Conservation (phyloP, 768 basidiomycete species). For the Pholiota molesta region DNA sequence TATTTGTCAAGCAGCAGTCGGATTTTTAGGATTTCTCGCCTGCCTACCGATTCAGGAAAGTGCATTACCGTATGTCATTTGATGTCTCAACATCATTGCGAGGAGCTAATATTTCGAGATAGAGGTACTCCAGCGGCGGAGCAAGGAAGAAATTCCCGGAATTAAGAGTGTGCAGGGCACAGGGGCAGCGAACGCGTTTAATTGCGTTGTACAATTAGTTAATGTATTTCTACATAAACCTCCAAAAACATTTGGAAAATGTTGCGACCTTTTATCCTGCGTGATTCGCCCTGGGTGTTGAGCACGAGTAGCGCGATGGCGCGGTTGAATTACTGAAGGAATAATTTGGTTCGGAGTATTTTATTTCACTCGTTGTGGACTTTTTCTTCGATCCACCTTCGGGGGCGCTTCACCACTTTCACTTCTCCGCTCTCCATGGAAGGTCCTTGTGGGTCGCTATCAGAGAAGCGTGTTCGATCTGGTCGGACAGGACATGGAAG, state of each 20-base stretch:
- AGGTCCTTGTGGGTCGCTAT: constrained; percentile 41
- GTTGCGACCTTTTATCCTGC: constrained; percentile 7
- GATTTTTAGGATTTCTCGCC: constrained; percentile 66
- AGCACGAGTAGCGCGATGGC: not conserved
- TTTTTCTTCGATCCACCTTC: constrained; percentile 85
- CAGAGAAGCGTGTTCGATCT: constrained; percentile 59
- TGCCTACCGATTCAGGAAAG: constrained; percentile 80
- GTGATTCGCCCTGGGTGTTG: not conserved
- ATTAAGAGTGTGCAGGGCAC: constrained; percentile 35
- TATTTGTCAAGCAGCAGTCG: constrained; percentile 73
- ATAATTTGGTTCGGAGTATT: not conserved
- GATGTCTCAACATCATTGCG: not conserved
- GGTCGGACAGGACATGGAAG: constrained; percentile 80
- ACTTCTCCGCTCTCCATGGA: constrained; percentile 38
- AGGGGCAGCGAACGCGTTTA: constrained; percentile 24
- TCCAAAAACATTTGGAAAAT: constrained; percentile 27
- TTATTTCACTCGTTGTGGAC: constrained; percentile 29
- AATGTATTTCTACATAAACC: constrained; percentile 27
- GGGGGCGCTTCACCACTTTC: constrained; percentile 60
- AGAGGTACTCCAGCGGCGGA: constrained; percentile 65
- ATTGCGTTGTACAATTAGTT: constrained; percentile 29
- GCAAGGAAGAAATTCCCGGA: constrained; percentile 59
- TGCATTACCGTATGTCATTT: constrained; percentile 53
- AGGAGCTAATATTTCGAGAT: constrained; percentile 3
- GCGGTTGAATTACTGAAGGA: not conserved